Conservation (phyloP, 179 eudicot species). For the Silene coronaria region DNA sequence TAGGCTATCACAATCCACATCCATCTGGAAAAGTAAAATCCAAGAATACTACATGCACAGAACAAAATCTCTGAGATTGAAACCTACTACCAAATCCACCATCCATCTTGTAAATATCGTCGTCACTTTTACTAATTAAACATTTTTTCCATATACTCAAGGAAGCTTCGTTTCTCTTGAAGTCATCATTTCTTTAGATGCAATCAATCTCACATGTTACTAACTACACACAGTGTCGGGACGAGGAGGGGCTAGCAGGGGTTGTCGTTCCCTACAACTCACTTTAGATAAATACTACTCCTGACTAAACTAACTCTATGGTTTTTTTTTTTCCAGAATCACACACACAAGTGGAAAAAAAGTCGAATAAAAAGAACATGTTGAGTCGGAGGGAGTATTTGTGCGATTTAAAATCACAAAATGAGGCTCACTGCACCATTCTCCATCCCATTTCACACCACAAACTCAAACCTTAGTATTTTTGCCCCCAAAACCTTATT, state of each 20-base stretch:
- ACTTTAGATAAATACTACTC: neutral
- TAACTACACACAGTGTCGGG: neutral
- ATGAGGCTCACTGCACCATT: neutral
- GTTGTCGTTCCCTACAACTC: neutral
- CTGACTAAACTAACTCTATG: neutral
- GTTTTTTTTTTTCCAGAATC: neutral
- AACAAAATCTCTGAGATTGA: neutral
- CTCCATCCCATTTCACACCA: neutral
- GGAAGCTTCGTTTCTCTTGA: neutral
- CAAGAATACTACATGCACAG: conserved; percentile 2
- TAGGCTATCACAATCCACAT: conserved; percentile 2
- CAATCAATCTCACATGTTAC: conserved; percentile 8
- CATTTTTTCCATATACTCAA: neutral
- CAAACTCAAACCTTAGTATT: neutral
- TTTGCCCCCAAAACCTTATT: neutral
- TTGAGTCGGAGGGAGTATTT: neutral
- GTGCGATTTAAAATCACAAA: neutral
- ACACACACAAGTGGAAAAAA: neutral
- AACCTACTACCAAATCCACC: neutral
- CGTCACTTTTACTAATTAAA: neutral
- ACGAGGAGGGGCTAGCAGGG: neutral
- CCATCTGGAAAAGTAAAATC: conserved; percentile 1
- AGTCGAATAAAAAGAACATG: neutral
- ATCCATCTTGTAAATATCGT: neutral
- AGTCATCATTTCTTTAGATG: neutral